These are phyloP conservation scores for Friedmanniomyces simplex DNA, from an alignment of 495 filamentous ascomycete species.

Conservation along the genomic window DNA sequence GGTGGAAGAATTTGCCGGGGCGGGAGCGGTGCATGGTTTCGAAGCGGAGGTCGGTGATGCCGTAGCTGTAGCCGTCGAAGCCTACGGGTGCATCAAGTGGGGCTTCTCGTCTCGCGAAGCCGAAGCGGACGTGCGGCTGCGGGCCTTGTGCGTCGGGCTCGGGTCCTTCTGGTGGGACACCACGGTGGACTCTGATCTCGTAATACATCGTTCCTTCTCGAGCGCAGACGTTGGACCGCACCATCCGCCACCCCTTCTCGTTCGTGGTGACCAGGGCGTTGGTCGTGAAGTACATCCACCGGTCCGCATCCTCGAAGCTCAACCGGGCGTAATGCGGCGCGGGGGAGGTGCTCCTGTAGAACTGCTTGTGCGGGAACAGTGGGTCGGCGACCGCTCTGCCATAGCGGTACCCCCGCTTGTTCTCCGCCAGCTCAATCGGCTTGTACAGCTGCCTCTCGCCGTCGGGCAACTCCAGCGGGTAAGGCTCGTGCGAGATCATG, in stretches of 20 bases:
- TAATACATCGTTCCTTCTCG: constrained; percentile 90
- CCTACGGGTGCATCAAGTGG: constrained; percentile 88
- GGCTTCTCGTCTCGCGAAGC: constrained; percentile 82
- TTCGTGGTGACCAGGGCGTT: constrained; percentile 57
- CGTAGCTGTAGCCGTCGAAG: constrained; percentile 94
- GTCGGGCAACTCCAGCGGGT: constrained; percentile 30
- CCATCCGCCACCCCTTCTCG: constrained; percentile 73
- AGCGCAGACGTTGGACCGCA: constrained; percentile 79
- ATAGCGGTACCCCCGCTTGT: constrained; percentile 86
- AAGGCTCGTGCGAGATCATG: constrained; percentile 32
- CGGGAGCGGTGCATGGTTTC: constrained; percentile 91
- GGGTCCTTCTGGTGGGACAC: constrained; percentile 41
- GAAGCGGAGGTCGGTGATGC: constrained; percentile 74
- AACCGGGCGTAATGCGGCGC: constrained; percentile 71
- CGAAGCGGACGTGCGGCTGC: constrained; percentile 66
- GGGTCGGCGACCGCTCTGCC: constrained; percentile 84
- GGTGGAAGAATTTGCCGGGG: constrained; percentile 73
- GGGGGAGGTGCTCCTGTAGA: constrained; percentile 80
- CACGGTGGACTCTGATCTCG: constrained; percentile 78
- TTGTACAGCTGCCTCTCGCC: constrained; percentile 29
- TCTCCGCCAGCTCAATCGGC: constrained; percentile 50
- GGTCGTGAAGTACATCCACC: constrained; percentile 58
- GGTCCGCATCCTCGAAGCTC: constrained; percentile 83
- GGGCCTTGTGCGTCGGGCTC: constrained; percentile 23
- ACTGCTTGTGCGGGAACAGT: constrained; percentile 72